Conservation (phyloP, 2,329 filamentous ascomycete species). For the Fusarium miscanthi region DNA sequence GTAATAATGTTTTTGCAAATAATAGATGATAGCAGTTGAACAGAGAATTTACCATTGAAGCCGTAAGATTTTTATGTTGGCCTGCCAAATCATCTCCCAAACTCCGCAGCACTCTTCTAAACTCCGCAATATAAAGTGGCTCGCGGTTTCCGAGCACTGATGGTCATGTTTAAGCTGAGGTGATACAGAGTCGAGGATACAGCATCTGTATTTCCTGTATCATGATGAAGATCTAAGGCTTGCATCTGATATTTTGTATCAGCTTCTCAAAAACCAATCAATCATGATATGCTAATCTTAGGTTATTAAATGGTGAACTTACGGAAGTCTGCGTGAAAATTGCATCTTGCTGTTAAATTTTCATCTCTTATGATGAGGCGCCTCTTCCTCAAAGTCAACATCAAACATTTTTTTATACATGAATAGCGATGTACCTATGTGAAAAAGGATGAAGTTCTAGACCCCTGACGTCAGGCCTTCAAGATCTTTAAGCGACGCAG, state of each 20-base stretch:
- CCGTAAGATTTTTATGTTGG: not conserved
- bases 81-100: not conserved
- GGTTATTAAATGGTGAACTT: not conserved
- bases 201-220: not conserved
- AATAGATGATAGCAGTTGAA: not conserved
- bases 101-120: constrained; percentile 27
- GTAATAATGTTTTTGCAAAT: not conserved
- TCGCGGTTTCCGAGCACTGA: not conserved
- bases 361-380: not conserved
- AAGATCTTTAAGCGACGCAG: not conserved
- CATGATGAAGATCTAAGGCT: not conserved
- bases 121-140: constrained; percentile 28
- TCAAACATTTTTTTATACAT: not conserved
- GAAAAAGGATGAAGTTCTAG: not conserved
- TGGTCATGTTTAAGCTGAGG: not conserved
- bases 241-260: not conserved
- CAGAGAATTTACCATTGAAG: not conserved
- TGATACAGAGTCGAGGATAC: not conserved
- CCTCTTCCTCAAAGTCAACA: not conserved
- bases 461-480: not conserved
- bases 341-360: not conserved
- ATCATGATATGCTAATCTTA: not conserved
- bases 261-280: not conserved
- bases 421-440: not conserved
- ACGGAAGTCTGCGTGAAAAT: not conserved